phyloP scores from a whole-genome alignment of 129 eudicot genomes.

The Pittosporum tobira region DNA sequence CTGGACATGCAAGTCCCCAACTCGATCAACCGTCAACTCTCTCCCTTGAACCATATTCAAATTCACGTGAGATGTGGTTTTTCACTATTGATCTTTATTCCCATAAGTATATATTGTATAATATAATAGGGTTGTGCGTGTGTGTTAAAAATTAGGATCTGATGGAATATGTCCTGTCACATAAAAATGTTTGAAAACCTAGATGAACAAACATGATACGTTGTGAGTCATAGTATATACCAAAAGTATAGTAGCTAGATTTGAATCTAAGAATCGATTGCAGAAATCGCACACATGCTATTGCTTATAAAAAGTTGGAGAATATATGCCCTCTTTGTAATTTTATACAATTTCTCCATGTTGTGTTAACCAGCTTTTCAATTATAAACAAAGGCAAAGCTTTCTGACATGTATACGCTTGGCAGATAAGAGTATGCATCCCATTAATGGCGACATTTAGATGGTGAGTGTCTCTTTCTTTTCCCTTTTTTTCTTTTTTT shows the following conservation, averaged over 20 bases:
- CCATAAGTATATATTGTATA: no score
- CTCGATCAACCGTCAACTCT: background rate
- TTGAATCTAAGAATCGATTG: constrained; percentile 14
- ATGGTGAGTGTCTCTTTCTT: no score
- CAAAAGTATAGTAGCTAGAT: constrained; percentile 8
- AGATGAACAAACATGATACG: no score
- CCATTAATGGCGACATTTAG: no score
- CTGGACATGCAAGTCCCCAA: constrained; percentile 14
- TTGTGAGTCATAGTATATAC: no score
- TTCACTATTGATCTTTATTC: constrained; percentile 1
- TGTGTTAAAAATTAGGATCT: constrained; percentile 20
- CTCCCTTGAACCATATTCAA: background rate
- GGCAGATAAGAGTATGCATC: no score
- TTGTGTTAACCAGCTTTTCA: no score
- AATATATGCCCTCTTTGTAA: constrained; percentile 10
- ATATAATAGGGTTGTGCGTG: no score
- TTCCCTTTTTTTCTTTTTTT: no score
- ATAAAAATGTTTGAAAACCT: background rate
- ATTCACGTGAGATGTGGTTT: constrained; percentile 1
- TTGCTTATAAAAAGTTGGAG: constrained; percentile 18
- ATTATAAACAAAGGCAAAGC: no score
- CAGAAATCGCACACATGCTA: constrained; percentile 25
- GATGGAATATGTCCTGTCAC: constrained; percentile 23
- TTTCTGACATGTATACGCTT: no score
- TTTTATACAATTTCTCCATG: background rate